Percentiles rank a stretch among this genome's conserved stretches.
Evolutionary conservation across 2,329 filamentous ascomycete species (phyloP).

Genomic region (Sordariomycetes sp.): DNA sequence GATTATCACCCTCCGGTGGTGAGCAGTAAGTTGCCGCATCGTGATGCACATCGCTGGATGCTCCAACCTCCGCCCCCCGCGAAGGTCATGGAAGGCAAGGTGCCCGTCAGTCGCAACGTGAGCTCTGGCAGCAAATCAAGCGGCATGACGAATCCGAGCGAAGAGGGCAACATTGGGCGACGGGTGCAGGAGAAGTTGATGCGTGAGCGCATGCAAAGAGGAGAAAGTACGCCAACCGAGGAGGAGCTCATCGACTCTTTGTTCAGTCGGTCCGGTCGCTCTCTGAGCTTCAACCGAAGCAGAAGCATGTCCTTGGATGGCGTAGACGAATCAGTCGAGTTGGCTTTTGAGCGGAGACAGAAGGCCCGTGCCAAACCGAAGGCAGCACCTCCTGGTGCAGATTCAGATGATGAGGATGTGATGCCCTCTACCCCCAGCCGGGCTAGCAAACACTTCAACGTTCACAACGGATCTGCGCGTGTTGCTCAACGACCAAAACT

Average conservation of each 20-base stretch:
- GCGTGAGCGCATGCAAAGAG: slow-evolving; percentile 35
- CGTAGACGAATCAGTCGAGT: slow-evolving; percentile 22
- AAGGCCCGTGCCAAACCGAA: slow-evolving; percentile 16
- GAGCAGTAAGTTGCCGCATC: slow-evolving; percentile 60
- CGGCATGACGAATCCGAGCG: slow-evolving; percentile 29
- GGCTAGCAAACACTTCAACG: slow-evolving; percentile 8
- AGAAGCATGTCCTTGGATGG: slow-evolving; percentile 28
- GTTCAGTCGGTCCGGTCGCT: slow-evolving; percentile 22
- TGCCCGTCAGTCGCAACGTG: slow-evolving; percentile 54
- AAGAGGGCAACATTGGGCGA: slow-evolving; percentile 32
- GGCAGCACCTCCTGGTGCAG: slow-evolving; percentile 17
- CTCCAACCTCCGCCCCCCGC: slow-evolving; percentile 83
- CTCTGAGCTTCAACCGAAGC: slow-evolving; percentile 20
- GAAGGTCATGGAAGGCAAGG: slow-evolving; percentile 83
- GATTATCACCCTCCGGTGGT: slow-evolving; percentile 81
- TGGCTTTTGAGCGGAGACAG: slow-evolving; percentile 15
- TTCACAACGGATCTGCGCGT: slow-evolving; percentile 13
- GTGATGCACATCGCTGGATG: slow-evolving; percentile 79
- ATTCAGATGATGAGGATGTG: slow-evolving; percentile 22
- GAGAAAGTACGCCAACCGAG: slow-evolving; percentile 26
- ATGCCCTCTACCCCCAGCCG: slow-evolving; percentile 15
- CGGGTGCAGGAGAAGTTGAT: slow-evolving; percentile 34
- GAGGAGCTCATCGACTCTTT: slow-evolving; percentile 33
- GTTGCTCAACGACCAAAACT: slow-evolving; percentile 33
- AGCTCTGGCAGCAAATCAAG: slow-evolving; percentile 46